Conservation (phyloP, 1,139 yeast species). For the Geotrichum carabidarum region DNA sequence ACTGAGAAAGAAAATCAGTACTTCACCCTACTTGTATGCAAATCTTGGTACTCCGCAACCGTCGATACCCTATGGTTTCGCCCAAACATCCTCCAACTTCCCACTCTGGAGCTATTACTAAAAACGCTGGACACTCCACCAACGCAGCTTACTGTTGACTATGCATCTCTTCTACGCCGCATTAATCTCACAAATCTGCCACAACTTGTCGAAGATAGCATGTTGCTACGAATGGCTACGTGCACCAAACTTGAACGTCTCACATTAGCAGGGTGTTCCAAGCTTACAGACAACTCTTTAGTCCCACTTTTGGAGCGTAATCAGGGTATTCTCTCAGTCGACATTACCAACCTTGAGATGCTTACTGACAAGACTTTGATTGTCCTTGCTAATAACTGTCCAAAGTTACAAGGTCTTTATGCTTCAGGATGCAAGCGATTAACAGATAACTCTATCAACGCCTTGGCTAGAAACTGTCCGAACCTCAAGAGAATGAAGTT, state of each 20-base stretch:
- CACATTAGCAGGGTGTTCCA: slow-evolving; percentile 75
- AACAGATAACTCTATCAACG: slow-evolving; percentile 58
- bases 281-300: slow-evolving; percentile 58
- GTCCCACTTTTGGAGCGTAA: slow-evolving; percentile 60
- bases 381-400: slow-evolving; percentile 68
- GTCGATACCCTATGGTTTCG: slow-evolving; percentile 86
- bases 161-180: slow-evolving; percentile 69
- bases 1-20: slow-evolving; percentile 61
- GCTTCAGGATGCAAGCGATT: slow-evolving; percentile 78
- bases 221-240: slow-evolving; percentile 37
- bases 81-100: slow-evolving; percentile 46
- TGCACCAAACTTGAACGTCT: slow-evolving; percentile 78
- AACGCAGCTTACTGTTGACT: slow-evolving; percentile 51
- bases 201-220: slow-evolving; percentile 58
- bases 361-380: slow-evolving; percentile 62
- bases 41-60: slow-evolving; percentile 72
- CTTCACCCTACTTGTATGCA: slow-evolving; percentile 68
- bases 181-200: slow-evolving; percentile 76
- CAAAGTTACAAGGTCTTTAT: slow-evolving; percentile 79
- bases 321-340: slow-evolving; percentile 73
- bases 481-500: slow-evolving; percentile 78
- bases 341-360: slow-evolving; percentile 76
- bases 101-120: slow-evolving; percentile 18
- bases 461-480: slow-evolving; percentile 59
- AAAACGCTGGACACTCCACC: slow-evolving; percentile 42